Evolutionary conservation across 441 rosid genomes (phyloP).

Genomic region (Isatis lusitanica): DNA sequence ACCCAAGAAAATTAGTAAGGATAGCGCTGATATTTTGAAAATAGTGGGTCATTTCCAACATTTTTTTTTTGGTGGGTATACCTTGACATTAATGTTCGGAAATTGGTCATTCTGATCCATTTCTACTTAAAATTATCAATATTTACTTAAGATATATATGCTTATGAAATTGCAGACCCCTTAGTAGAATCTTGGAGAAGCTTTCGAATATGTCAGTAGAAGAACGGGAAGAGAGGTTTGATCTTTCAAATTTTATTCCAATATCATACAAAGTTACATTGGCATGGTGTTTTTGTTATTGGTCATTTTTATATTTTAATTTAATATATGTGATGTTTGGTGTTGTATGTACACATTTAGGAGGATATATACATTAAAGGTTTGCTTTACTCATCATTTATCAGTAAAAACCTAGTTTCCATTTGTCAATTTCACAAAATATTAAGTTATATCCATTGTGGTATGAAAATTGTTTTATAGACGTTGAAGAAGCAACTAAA

Average conservation of each 20-base stretch:
- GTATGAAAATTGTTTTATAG: not conserved
- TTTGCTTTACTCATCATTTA: not conserved
- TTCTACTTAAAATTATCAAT: no score
- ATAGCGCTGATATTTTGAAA: no score
- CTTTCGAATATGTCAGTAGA: not conserved
- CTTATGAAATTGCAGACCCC: slow-evolving; percentile 10
- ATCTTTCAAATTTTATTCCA: not conserved
- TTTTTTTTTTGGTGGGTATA: no score
- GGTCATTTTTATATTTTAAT: not conserved
- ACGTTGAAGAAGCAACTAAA: not conserved
- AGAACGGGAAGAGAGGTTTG: not conserved
- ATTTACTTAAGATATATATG: not conserved
- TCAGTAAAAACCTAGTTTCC: not conserved
- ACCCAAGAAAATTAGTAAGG: no score
- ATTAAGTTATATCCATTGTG: not conserved
- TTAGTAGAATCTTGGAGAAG: not conserved
- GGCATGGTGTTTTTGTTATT: no score
- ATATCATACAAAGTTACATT: not conserved
- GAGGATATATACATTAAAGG: not conserved
- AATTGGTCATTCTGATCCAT: no score
- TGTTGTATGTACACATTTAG: not conserved
- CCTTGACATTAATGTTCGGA: no score
- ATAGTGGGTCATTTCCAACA: no score
- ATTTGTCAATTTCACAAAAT: not conserved
- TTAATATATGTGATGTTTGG: not conserved